phyloP scores from a whole-genome alignment of 176 grass and related monocot genomes.

The Saccharum spontaneum region DNA sequence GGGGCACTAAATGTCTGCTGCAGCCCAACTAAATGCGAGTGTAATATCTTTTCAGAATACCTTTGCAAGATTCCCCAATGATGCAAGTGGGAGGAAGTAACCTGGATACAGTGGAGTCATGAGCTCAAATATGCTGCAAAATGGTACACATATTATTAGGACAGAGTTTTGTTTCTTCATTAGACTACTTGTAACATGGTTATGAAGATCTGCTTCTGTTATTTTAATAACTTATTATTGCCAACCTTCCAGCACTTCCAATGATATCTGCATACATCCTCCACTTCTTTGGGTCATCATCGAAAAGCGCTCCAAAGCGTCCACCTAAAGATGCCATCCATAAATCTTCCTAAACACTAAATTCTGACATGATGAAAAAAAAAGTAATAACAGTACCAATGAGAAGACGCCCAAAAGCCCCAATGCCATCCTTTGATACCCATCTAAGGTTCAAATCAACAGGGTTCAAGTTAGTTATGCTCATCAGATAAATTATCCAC shows the following conservation, averaged over 20 bases:
- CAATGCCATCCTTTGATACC: slow-evolving; percentile 96
- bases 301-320: slow-evolving; percentile 84
- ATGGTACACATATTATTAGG: slow-evolving; percentile 28
- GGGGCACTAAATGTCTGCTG: background rate
- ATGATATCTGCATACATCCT: slow-evolving; percentile 99
- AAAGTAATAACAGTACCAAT: slow-evolving; percentile 59
- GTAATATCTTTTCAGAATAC: slow-evolving; percentile 44
- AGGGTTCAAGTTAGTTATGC: background rate
- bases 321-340: slow-evolving; percentile 58
- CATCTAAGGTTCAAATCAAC: slow-evolving; percentile 58
- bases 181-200: background rate
- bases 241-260: slow-evolving; percentile 90
- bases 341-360: slow-evolving; percentile 11
- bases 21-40: slow-evolving; percentile 12
- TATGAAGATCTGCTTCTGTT: background rate
- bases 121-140: slow-evolving; percentile 86
- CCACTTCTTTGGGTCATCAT: slow-evolving; percentile 95
- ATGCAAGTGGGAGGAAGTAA: slow-evolving; percentile 93
- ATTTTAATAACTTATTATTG: slow-evolving; percentile 17
- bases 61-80: slow-evolving; percentile 92
- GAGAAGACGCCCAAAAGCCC: slow-evolving; percentile 80
- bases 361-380: slow-evolving; percentile 9
- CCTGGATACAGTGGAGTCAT: slow-evolving; percentile 77
- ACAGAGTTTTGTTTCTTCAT: slow-evolving; percentile 10
- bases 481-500: slow-evolving; percentile 15